Base-by-base conservation (phyloP, 768 basidiomycete species). In the Gymnopilus dilepis region DNA sequence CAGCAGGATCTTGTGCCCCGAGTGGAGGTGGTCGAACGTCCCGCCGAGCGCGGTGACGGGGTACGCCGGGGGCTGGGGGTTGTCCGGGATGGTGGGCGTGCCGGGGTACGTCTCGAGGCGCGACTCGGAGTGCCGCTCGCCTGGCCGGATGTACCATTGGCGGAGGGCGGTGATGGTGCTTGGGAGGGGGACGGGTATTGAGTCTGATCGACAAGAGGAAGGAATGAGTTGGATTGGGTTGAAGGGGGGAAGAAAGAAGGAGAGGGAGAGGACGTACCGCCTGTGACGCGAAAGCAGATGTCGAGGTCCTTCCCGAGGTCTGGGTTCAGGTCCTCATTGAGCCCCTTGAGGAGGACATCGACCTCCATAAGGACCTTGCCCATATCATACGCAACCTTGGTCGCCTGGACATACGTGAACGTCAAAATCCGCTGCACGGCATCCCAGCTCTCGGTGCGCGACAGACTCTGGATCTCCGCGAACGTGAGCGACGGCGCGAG, bases 21-120 rank as follows among this genome's bases (percentile, higher is more conserved):
- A 87, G 71, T 99, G 97, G 15, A 99, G 85, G 73, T 99, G 97
- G 76, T 99, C 97, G 74, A 99, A 99, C 0, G 97, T 99, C 0
- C 97, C 97, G 6, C 97, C 97, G 7, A 98, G 81, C 0, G 87
- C 91, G n/a, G 90, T 86, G 54, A 94, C 91, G 12, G 89, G 90
- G 70, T 79, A 80, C 41, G 73, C 62, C 17, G 76, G 61, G 13
- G 77, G 75, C 9, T 61, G 57, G 34, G 63, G 24, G 15, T 58
- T 56, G 24, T 42, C 42, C 22, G 64, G 59, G 26, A 50, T 63
- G 15, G 58, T 42, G 41, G 64, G 60, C 0, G 61, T 59, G 26
- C 67, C 54, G 0, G 67, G 59, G 53, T 65, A 64, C 34, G 70
- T 61, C 19, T 59, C 62, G 54, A 60, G 8, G 19, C 63, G 34